Base-by-base conservation (phyloP, 2,329 filamentous ascomycete genomes). In the Coniochaeta hoffmannii region DNA sequence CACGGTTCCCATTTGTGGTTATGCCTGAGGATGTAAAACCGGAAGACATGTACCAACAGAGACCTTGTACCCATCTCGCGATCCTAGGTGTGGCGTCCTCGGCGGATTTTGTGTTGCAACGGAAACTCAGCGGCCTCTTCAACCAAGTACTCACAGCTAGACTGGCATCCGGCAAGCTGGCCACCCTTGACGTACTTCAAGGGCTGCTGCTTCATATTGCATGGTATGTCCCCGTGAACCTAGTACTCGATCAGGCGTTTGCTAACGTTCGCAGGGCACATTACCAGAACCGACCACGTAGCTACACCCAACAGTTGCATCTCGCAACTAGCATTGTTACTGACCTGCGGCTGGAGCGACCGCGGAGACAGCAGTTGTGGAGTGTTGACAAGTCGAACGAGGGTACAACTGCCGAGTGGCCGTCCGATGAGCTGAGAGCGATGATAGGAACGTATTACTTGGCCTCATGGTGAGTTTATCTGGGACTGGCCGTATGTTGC, bases 401-500 rank as follows among this genome's bases (percentile, higher is more conserved):
- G 11, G 30, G 57, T 59, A n/a, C 59, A 14, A 35, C 49, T 7
- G 50, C 50, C 3, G 59, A 63, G 8, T 62, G 67, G 56, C 58
- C 60, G 5, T 52, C 60, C 0, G 65, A 69, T 24, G 67, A 69
- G 53, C 61, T 62, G 56, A 59, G 68, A 54, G 66, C 68, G 0
- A 30, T 69, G 4, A 60, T 65, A 0, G 68, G 68, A 4, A 63
- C 64, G 2, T 70, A 68, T 31, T 69, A 68, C 41, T 58, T 70
- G 9, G 63, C 66, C 1, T 69, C 68, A 0, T 65, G 66, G 67
- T 69, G 58, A 46, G 28, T 10, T 26, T 8, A 1, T 6, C 5
- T 35, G 4, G 22, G 12, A 1, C 14, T 19, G 28, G 19, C 11
- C 7, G 0, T 22, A 9, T 22, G 46, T 14, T 10, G 10, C 8